phyloP scores from a whole-genome alignment of 176 grass and related monocot genomes.

The Elymus sibiricus region DNA sequence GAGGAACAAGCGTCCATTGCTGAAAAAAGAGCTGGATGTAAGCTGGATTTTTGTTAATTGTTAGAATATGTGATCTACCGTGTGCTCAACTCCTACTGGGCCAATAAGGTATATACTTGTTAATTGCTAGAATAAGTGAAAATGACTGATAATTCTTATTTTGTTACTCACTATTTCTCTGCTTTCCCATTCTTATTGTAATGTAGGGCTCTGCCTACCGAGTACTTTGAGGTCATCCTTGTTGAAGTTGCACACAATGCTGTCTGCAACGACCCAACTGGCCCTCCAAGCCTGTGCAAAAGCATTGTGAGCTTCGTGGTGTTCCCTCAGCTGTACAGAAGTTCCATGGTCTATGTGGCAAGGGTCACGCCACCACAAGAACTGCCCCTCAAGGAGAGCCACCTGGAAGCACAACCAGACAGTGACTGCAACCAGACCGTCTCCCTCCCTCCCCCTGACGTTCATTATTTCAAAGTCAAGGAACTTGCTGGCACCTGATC shows the following conservation, averaged over 20 bases:
- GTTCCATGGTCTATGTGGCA: conserved; percentile 64
- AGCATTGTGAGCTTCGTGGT: conserved; percentile 73
- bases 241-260: conserved; percentile 64
- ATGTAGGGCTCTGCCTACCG: conserved; percentile 49
- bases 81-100: too few species aligned
- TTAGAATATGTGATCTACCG: too few species aligned
- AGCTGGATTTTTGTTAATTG: conserved; percentile 18
- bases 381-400: conserved; percentile 54
- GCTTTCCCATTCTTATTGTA: neutral
- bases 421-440: conserved; percentile 21
- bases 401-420: conserved; percentile 69
- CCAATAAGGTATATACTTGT: neutral
- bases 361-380: conserved; percentile 64
- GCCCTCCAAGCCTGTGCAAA: conserved; percentile 73
- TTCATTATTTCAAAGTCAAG: too few species aligned
- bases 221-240: conserved; percentile 61
- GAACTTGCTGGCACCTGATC: too few species aligned
- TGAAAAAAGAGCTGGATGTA: conserved; percentile 79
- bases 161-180: neutral
- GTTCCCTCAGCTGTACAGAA: conserved; percentile 79
- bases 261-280: conserved; percentile 77
- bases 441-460: conserved; percentile 30
- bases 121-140: neutral
- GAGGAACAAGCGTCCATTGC: conserved; percentile 84
- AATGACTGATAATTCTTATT: too few species aligned